Evolutionary conservation across 495 filamentous ascomycete genomes (phyloP), one percentile per base, ranked within the genome.

Genomic region (Amphirosellinia nigrospora): DNA sequence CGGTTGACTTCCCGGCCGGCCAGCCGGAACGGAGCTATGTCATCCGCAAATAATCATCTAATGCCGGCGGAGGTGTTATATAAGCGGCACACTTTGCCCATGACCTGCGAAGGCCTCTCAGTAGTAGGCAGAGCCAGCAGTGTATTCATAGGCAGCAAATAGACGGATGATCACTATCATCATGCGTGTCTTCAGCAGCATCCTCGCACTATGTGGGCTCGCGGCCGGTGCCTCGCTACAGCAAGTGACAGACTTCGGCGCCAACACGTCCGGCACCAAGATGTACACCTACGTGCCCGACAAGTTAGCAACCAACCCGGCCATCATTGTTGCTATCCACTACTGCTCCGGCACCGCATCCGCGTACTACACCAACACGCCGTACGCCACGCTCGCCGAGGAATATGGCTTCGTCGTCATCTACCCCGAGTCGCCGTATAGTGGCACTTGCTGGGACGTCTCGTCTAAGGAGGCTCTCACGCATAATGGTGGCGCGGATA

Each of bases 371-470:
- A 73, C 61, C 2, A 79, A 79, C 53, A 82, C 83, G 0, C 82
- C 82, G 9, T 87, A 85, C 64, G 84, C 83, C 10, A 68, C 73
- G 0, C 78, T 83, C 13, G 84, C 86, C 19, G 88, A 89, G 48
- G 59, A 74, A 23, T 79, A 88, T 64, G 86, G 86, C 50, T 90
- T 86, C 74, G 85, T 88, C 43, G 82, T 88, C 71, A 86, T 88
- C 76, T 88, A 86, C 77, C 86, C 86, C 5, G 77, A 83, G 56
- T 82, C 84, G 7, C 80, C 84, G 13, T 82, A 82, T 73, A 68
- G 70, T 16, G 84, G 80, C 46, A 81, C 74, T 39, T 90, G 88
- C 80, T 90, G 87, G 86, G 88, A 90, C 70, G 85, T 88, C 41
- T 82, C 82, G 36, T 86, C 83, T 5, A 65, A 76, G 4, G 77